Evolutionary conservation across 306 rosid genomes (phyloP), one percentile per base, ranked within the genome.

Genomic region (Astragalus glycyphyllos): DNA sequence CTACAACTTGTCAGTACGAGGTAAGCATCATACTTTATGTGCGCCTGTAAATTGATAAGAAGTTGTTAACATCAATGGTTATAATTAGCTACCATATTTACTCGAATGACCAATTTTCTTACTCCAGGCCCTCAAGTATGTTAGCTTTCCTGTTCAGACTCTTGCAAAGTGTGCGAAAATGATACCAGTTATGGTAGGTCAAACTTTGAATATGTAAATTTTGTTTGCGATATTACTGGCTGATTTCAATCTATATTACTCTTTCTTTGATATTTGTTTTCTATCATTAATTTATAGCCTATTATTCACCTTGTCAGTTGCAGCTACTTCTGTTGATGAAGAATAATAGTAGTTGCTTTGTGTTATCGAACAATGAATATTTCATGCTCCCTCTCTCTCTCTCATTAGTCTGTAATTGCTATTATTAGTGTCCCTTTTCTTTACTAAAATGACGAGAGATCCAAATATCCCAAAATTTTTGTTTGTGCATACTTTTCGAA

Each of bases 151-250:
- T 40, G 92, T 94, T 79, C 97, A 94, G 82, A 94, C 99, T 12
- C 91, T 91, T 37, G 97, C 99, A 0, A 94, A 94, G 82, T 92
- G 96, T 79, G 98, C 98, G 16, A 85, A 86, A 86, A 94, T 94
- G 99, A 94, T 94, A 58, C 99, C 99, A 40, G 99, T 94, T 58
- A 94, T 94, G 99, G 99, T 94, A 79, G 73, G 97, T 73, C 45
- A 20, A 60, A 45, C 53, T 44, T 37, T 57, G 5, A 45, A 61
- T n/a, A 29, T 75, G 20, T 64, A 57, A 32, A 41, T 55, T 60
- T 72, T 11, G 51, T 54, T 17, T 58, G 50, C 46, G 17, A 2
- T 54, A 72, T 61, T 40, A 16, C 23, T 5, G 16, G 13, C n/a
- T 66, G 49, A 26, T 16, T 77, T 48, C 49, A 29, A 41, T 45